Conservation (phyloP, 345 rosid species). For the Camelina sativa region DNA sequence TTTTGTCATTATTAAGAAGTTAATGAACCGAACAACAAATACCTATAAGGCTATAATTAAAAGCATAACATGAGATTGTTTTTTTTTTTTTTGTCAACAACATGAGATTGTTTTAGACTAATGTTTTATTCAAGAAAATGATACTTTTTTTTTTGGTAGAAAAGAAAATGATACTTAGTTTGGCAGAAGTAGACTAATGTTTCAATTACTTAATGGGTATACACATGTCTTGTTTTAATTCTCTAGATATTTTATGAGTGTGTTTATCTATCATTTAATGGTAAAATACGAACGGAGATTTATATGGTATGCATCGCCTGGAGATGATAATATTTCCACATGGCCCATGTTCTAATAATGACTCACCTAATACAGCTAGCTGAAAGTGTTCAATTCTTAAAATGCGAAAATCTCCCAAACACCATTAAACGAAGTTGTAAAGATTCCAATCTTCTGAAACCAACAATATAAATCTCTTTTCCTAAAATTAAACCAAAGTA, state of each 20-base stretch:
- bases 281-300: not conserved
- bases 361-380: conserved; percentile 17
- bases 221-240: conserved; percentile 33
- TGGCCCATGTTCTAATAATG: conserved; percentile 28
- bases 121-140: conserved; percentile 33
- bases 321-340: conserved; percentile 32
- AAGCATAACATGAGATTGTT: conserved; percentile 26
- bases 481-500: conserved; percentile 21
- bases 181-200: conserved; percentile 35
- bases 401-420: conserved; percentile 11
- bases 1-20: conserved; percentile 26
- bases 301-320: not conserved
- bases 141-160: no score
- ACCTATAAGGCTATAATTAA: conserved; percentile 21
- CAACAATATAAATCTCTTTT: conserved; percentile 12
- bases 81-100: no score
- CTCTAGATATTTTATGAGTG: not conserved
- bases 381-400: not conserved
- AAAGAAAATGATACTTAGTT: conserved; percentile 33
- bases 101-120: no score
- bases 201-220: conserved; percentile 2
- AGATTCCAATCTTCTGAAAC: conserved; percentile 37
- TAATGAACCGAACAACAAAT: conserved; percentile 31
- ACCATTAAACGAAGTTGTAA: conserved; percentile 26
- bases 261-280: not conserved